Evolutionary conservation across 345 rosid genomes (phyloP).

Genomic region (Stellera chamaejasme): DNA sequence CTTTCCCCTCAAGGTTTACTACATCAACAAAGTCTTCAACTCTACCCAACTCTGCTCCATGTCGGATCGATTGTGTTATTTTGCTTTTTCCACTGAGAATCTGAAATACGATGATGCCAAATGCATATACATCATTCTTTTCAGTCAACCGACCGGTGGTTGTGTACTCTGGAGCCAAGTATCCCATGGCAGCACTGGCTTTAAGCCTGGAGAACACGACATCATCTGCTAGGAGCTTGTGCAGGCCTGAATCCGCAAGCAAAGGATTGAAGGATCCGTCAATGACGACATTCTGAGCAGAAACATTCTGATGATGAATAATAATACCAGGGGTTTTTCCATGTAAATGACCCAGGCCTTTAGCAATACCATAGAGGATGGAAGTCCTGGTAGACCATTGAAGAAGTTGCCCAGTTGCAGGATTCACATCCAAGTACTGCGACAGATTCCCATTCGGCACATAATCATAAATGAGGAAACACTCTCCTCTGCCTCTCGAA

Average conservation of each 20-base stretch:
- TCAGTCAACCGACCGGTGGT: conserved; percentile 87
- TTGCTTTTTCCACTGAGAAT: conserved; percentile 66
- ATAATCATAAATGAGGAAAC: conserved; percentile 76
- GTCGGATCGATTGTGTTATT: conserved; percentile 35
- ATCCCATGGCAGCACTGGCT: conserved; percentile 98
- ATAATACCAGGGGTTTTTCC: conserved; percentile 53
- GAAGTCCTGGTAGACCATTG: conserved; percentile 83
- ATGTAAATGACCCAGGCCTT: conserved; percentile 73
- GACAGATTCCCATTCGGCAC: conserved; percentile 76
- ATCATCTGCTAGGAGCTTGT: conserved; percentile 85
- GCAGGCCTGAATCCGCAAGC: conserved; percentile 79
- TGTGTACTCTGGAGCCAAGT: conserved; percentile 91
- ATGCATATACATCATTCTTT: conserved; percentile 82
- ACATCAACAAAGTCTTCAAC: conserved; percentile 54
- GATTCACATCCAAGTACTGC: conserved; percentile 67
- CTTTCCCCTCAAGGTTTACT: conserved; percentile 50
- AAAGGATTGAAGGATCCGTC: conserved; percentile 61
- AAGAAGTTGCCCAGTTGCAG: conserved; percentile 51
- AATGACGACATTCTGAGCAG: conserved; percentile 74
- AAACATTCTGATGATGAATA: conserved; percentile 82
- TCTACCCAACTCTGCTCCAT: conserved; percentile 43
- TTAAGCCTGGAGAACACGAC: conserved; percentile 81
- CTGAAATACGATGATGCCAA: conserved; percentile 71
- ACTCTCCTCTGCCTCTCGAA: conserved; percentile 91
- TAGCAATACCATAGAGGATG: conserved; percentile 73